A percentile compares a stretch with the other conserved stretches of the same genome.
Evolutionary conservation across 2,329 filamentous ascomycete species (phyloP).

Genomic region (Arthrobotrys pseudoclavata): DNA sequence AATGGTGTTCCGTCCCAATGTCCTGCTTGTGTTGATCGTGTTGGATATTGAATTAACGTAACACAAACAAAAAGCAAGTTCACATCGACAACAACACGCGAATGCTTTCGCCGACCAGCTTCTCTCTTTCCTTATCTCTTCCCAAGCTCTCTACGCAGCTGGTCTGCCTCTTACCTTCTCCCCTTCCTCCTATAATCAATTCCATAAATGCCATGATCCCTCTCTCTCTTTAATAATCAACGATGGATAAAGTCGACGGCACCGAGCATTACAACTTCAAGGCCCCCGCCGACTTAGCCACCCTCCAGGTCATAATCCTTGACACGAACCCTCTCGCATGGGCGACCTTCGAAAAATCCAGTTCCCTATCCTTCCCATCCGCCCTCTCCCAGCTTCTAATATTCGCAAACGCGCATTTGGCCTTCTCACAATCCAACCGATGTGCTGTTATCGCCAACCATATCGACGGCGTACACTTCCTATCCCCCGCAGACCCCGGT

Average conservation of each 20-base stretch:
- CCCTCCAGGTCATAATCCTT: conserved; percentile 88
- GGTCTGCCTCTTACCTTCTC: conserved; percentile 9
- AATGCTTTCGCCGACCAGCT: background rate
- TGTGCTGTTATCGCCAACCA: conserved; percentile 93
- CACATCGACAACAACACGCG: background rate
- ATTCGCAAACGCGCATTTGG: conserved; percentile 96
- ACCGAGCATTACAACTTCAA: conserved; percentile 67
- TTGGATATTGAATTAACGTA: conserved; percentile 1
- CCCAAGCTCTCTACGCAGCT: conserved; percentile 12
- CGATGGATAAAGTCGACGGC: conserved; percentile 63
- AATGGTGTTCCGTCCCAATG: too few species aligned
- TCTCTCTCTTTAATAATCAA: background rate
- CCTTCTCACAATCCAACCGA: conserved; percentile 92
- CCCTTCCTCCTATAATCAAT: background rate
- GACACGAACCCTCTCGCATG: conserved; percentile 97
- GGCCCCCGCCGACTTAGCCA: conserved; percentile 72
- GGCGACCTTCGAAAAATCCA: conserved; percentile 76
- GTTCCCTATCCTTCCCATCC: conserved; percentile 82
- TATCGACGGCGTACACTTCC: conserved; percentile 85
- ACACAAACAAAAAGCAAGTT: conserved; percentile 20
- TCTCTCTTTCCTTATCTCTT: background rate
- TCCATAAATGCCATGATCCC: conserved; percentile 27
- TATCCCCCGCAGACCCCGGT: conserved; percentile 76
- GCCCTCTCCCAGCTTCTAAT: conserved; percentile 91
- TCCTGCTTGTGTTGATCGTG: conserved; percentile 7